Conservation (phyloP, 2,329 filamentous ascomycete species). For the Apiospora malaysiana region DNA sequence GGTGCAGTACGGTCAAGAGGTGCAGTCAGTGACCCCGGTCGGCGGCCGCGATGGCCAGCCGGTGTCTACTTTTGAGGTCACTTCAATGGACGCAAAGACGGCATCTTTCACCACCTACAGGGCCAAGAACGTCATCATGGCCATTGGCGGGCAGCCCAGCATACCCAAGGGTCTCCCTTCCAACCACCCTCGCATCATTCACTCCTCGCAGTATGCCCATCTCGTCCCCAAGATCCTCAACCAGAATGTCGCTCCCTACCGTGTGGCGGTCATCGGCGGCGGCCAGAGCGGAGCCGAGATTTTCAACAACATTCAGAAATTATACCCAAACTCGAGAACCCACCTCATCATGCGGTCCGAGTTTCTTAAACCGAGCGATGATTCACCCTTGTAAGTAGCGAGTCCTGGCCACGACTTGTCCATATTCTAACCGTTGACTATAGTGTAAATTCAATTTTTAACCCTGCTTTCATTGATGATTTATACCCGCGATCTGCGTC, state of each 20-base stretch:
- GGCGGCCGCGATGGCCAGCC: slow-evolving; percentile 48
- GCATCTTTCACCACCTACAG: slow-evolving; percentile 58
- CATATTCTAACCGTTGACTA: slow-evolving; percentile 45
- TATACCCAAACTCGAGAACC: slow-evolving; percentile 83
- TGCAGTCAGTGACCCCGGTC: slow-evolving; percentile 72
- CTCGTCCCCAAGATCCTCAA: slow-evolving; percentile 64
- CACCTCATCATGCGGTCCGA: slow-evolving; percentile 81
- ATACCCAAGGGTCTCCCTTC: slow-evolving; percentile 74
- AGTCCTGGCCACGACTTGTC: slow-evolving; percentile 6
- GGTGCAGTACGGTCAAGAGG: slow-evolving; percentile 80
- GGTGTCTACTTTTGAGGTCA: slow-evolving; percentile 71
- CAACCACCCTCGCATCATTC: slow-evolving; percentile 76
- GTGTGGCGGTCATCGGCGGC: slow-evolving; percentile 83
- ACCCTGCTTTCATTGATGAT: slow-evolving; percentile 81
- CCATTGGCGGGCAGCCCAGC: slow-evolving; percentile 66
- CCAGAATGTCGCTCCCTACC: slow-evolving; percentile 63
- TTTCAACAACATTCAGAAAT: slow-evolving; percentile 82
- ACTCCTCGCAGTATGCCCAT: slow-evolving; percentile 86
- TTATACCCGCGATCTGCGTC: slow-evolving; percentile 72
- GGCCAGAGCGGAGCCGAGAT: slow-evolving; percentile 96
- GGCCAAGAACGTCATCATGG: slow-evolving; percentile 69
- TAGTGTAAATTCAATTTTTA: slow-evolving; percentile 92
- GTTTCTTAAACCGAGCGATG: slow-evolving; percentile 88
- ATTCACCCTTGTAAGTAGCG: slow-evolving; percentile 84
- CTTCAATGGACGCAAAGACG: slow-evolving; percentile 66